These are phyloP conservation scores for Aureobasidium sp. DNA, from an alignment of 2,329 filamentous ascomycete species.

Conservation along the genomic window DNA sequence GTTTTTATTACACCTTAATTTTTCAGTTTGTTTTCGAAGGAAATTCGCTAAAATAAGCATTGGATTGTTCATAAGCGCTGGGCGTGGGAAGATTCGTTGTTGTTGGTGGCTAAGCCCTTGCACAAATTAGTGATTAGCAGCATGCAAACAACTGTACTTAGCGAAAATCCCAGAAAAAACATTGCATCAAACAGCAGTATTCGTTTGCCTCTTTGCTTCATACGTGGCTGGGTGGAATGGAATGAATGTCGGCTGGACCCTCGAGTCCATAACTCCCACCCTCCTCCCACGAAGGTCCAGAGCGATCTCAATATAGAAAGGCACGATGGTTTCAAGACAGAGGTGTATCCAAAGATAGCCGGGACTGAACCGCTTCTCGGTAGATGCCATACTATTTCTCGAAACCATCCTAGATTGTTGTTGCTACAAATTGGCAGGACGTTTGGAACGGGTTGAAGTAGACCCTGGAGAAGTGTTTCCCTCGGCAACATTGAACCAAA, in stretches of 20 bases:
- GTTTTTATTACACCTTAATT: not conserved
- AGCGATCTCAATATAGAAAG: no score
- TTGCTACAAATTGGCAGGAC: not conserved
- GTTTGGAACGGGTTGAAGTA: not conserved
- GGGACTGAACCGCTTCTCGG: no score
- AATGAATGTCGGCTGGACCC: no score
- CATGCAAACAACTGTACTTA: conserved; percentile 5
- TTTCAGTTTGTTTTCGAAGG: not conserved
- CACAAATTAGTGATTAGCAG: conserved; percentile 9
- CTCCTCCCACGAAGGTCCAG: no score
- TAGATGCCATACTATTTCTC: no score
- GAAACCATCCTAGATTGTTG: no score
- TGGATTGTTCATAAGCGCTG: conserved; percentile 10
- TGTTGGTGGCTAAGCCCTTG: not conserved
- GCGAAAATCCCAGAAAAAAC: not conserved
- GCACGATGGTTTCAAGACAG: no score
- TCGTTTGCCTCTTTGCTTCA: not conserved
- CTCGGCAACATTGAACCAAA: not conserved
- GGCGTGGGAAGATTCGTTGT: not conserved
- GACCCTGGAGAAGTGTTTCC: not conserved
- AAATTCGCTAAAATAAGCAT: not conserved
- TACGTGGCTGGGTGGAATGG: no score
- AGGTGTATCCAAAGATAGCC: no score
- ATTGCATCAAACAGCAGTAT: no score
- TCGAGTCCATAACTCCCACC: no score